phyloP scores from a whole-genome alignment of 1,139 yeast species.

The Geotrichum aggregatum region DNA sequence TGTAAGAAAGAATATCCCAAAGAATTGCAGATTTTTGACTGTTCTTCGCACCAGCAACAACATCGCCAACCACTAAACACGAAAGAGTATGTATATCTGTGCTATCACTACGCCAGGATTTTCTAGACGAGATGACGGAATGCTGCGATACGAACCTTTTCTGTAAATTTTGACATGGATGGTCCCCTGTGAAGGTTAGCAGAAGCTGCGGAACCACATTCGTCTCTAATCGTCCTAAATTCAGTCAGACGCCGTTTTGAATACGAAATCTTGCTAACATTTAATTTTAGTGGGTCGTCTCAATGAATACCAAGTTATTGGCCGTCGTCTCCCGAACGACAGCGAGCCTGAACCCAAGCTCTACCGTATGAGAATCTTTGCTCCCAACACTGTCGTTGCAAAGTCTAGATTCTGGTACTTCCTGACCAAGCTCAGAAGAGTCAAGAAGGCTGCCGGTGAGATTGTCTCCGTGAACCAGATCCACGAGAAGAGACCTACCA shows the following conservation, averaged over 20 bases:
- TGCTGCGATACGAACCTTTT: background rate
- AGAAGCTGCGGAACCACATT: too few relatives aligned
- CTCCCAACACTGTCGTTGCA: constrained; percentile 98
- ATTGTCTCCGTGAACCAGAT: constrained; percentile 88
- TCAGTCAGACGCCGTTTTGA: too few relatives aligned
- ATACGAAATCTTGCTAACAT: too few relatives aligned
- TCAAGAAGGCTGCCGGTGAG: constrained; percentile 99
- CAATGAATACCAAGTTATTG: constrained; percentile 99
- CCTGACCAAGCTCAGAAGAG: constrained; percentile 98
- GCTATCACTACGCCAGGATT: background rate
- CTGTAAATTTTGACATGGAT: too few relatives aligned
- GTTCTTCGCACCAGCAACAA: constrained; percentile 18
- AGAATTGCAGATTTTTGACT: constrained; percentile 16
- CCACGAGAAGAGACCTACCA: constrained; percentile 95
- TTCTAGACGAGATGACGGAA: background rate
- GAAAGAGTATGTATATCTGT: constrained; percentile 20
- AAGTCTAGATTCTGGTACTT: constrained; percentile 99
- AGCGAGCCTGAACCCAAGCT: constrained; percentile 99
- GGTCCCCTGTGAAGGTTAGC: too few relatives aligned
- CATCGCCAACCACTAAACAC: constrained; percentile 15
- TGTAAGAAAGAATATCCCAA: constrained; percentile 1
- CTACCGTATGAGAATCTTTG: constrained; percentile 99
- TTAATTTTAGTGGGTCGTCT: constrained; percentile 53
- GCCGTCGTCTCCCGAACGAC: constrained; percentile 99
- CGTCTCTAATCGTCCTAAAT: too few relatives aligned